Evolutionary conservation across 108 stramenopile species (phyloP).

Genomic region (Cyclotella distinguenda): DNA sequence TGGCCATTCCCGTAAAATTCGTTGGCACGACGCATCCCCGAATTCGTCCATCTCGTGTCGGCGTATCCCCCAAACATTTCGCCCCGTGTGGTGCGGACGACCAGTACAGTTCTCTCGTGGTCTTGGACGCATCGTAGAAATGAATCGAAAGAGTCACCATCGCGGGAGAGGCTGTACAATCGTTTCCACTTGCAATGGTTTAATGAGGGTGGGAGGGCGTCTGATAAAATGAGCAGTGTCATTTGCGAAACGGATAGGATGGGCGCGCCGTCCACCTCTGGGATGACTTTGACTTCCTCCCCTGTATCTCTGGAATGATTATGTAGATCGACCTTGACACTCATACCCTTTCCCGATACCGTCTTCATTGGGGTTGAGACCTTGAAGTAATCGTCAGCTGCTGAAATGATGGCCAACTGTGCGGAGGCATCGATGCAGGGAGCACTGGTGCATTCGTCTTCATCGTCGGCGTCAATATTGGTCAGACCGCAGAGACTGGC

Average conservation of each 20-base stretch:
- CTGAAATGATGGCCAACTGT: constrained; percentile 23
- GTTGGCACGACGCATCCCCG: constrained; percentile 27
- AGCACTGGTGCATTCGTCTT: constrained; percentile 25
- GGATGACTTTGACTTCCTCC: constrained; percentile 34
- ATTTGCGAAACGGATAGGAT: constrained; percentile 39
- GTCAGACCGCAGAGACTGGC: constrained; percentile 39
- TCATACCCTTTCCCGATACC: constrained; percentile 38
- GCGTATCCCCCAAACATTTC: constrained; percentile 84
- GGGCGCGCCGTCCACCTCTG: constrained; percentile 20
- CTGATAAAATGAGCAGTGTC: constrained; percentile 49
- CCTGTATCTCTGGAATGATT: constrained; percentile 1
- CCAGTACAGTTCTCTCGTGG: constrained; percentile 62
- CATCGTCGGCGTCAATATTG: constrained; percentile 11
- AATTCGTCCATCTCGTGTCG: constrained; percentile 67
- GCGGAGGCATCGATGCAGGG: constrained; percentile 30
- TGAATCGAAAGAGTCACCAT: constrained; percentile 83
- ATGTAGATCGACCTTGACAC: constrained; percentile 40
- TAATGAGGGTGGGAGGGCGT: constrained; percentile 64
- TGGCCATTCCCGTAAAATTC: constrained; percentile 71
- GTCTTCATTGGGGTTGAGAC: constrained; percentile 34
- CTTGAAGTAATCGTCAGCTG: constrained; percentile 17
- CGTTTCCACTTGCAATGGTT: constrained; percentile 78
- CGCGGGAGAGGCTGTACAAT: constrained; percentile 73
- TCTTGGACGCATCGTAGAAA: constrained; percentile 67
- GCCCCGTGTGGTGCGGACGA: constrained; percentile 61